A percentile compares a stretch with the other conserved stretches of the same genome.
These are phyloP conservation scores for Microglena sp. DNA, from an alignment of 139 green algal species.

Conservation along the genomic window DNA sequence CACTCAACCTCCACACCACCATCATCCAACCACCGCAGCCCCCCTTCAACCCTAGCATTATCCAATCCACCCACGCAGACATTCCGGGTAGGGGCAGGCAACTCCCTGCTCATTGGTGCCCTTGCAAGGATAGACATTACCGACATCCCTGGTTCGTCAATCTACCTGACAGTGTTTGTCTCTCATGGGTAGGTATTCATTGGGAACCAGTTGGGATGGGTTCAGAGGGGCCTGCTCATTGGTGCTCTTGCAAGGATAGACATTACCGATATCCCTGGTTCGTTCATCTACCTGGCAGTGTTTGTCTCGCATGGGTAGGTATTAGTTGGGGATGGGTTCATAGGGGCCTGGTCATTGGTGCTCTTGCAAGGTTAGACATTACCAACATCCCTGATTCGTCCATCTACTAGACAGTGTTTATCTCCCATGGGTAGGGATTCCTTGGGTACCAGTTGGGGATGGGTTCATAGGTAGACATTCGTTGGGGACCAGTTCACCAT, in stretches of 20 bases:
- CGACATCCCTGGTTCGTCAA: constrained; percentile 42
- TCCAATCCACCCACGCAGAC: too few relatives aligned
- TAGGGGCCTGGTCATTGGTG: constrained; percentile 77
- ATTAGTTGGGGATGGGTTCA: too few relatives aligned
- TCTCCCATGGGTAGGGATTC: constrained; percentile 13
- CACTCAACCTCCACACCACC: too few relatives aligned
- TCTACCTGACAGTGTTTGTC: constrained; percentile 90
- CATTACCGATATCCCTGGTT: constrained; percentile 44
- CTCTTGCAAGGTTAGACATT: constrained; percentile 84
- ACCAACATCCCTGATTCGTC: constrained; percentile 48
- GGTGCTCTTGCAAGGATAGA: constrained; percentile 87
- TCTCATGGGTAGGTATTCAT: constrained; percentile 13
- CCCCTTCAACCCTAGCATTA: neutral
- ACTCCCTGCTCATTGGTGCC: constrained; percentile 72
- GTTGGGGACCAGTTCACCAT: too few relatives aligned
- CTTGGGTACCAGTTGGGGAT: too few relatives aligned
- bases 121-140: constrained; percentile 85
- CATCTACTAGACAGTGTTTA: constrained; percentile 89
- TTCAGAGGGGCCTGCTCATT: constrained; percentile 69
- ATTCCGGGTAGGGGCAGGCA: constrained; percentile 63
- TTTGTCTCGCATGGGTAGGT: constrained; percentile 44
- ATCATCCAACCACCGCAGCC: too few relatives aligned
- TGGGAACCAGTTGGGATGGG: too few relatives aligned
- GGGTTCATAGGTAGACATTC: neutral
- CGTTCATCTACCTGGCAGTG: constrained; percentile 87